Base-by-base conservation (phyloP, 2,329 filamentous ascomycete genomes). In the Atkinsonella texensis region DNA sequence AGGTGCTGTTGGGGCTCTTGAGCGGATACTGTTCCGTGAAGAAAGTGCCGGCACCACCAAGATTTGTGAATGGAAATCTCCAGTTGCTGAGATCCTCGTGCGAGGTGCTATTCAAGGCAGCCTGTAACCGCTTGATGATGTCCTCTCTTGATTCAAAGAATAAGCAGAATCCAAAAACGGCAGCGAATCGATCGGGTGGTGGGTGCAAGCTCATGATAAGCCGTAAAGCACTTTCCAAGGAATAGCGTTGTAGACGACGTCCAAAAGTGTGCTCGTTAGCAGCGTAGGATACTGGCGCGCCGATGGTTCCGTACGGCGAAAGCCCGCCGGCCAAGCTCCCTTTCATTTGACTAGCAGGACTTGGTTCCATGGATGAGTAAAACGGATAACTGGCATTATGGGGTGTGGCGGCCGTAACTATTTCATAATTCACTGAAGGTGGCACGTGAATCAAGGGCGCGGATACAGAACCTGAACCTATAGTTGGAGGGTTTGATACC, bases 21-120 rank as follows among this genome's bases (percentile, higher is more conserved):
- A 52, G 33, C 35, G 51, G 50, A 17, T 53, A 52, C 3, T 54
- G 52, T 8, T 55, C 52, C 4, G 57, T 68, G 57, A 81, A 87
- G 59, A 84, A 84, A 0, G 80, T 83, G 0, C 85, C 85, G 0
- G 83, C 75, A 2, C 83, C 83, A 1, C 85, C 85, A 32, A 89
- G 70, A 55, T 82, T 74, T 32, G 82, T 74, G 50, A 85, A 83
- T 0, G 85, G 83, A 5, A 75, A 73, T 3, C 71, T 68, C 71
- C 76, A 83, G 50, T 77, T 68, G 52, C 80, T 74, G 1, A 89
- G 68, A 0, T 75, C 68, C 56, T 74, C 67, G 23, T 65, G 56
- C 9, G 58, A 59, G 20, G 58, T 58, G 20, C 59, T 61, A 11
- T 56, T 61, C 13, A 78, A 59, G 4, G 62, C 59, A 11, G 57